phyloP scores from a whole-genome alignment of 225 moss, liverwort and hornwort genomes.

The Climacium dendroides region DNA sequence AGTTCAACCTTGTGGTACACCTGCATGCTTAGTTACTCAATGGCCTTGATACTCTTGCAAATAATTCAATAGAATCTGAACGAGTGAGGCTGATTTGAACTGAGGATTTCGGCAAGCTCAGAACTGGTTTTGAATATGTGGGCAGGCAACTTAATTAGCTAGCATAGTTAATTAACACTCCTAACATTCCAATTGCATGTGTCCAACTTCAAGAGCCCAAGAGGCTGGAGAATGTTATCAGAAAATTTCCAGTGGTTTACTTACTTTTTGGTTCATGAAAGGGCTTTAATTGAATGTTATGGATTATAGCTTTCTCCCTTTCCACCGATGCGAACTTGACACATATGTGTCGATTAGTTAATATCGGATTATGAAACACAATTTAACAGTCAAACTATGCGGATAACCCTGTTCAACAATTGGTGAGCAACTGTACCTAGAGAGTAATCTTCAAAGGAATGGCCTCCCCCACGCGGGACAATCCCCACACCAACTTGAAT shows the following conservation, averaged over 20 bases:
- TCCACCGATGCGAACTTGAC: not conserved
- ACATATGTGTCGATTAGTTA: not conserved
- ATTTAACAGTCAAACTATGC: not conserved
- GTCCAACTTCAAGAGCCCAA: not conserved
- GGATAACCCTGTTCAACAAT: too few species aligned
- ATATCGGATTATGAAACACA: not conserved
- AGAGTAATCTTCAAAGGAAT: constrained; percentile 70
- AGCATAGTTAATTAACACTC: not conserved
- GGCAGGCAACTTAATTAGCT: not conserved
- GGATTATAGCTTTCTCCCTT: not conserved
- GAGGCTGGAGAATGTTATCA: too few species aligned
- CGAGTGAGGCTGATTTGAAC: not conserved
- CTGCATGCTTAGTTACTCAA: not conserved
- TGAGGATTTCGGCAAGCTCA: not conserved
- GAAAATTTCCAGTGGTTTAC: too few species aligned
- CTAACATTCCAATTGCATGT: not conserved
- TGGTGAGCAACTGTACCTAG: constrained; percentile 11
- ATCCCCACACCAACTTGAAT: constrained; percentile 47
- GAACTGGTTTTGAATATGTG: not conserved
- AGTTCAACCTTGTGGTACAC: not conserved
- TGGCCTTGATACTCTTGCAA: not conserved
- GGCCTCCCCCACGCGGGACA: constrained; percentile 67
- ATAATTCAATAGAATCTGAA: not conserved
- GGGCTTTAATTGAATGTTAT: not conserved
- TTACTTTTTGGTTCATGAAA: not conserved